Conservation (phyloP, 2,329 filamentous ascomycete species). For the Blumeria hordei region DNA sequence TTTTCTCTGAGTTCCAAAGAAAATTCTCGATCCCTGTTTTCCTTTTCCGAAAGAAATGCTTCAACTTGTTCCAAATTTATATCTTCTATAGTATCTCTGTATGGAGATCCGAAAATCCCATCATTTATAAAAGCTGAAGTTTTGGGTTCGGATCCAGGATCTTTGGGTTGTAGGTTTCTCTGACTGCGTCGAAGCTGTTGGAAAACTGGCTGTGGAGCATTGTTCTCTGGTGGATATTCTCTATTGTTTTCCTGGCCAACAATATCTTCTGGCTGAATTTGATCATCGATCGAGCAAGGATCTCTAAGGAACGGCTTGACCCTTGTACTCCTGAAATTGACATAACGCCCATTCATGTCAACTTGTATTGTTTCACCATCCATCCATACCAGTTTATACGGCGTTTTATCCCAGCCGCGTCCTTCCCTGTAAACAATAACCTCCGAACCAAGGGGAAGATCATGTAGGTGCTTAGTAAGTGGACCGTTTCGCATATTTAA, state of each 20-base stretch:
- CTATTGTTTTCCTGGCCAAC: not conserved
- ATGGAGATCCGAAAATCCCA: too few species aligned
- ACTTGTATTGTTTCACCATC: not conserved
- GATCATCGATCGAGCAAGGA: not conserved
- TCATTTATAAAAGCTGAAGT: not conserved
- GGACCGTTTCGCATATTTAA: not conserved
- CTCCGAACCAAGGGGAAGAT: not conserved
- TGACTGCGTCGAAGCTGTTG: not conserved
- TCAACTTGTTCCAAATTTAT: not conserved
- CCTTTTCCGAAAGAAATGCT: not conserved
- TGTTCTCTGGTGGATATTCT: not conserved
- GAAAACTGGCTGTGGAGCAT: not conserved
- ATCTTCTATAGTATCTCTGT: too few species aligned
- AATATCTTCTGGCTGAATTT: not conserved
- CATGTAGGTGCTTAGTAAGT: not conserved
- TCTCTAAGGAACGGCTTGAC: not conserved
- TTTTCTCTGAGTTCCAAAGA: not conserved
- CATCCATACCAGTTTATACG: not conserved
- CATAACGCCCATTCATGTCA: not conserved
- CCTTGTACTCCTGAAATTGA: not conserved
- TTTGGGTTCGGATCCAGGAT: not conserved
- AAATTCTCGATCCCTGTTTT: not conserved
- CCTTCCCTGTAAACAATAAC: slow-evolving; percentile 1
- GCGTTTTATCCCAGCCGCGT: not conserved
- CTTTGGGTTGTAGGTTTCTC: not conserved